Base-by-base conservation (phyloP, 352 stramenopile genomes). In the Halophytophthora batemanensis region DNA sequence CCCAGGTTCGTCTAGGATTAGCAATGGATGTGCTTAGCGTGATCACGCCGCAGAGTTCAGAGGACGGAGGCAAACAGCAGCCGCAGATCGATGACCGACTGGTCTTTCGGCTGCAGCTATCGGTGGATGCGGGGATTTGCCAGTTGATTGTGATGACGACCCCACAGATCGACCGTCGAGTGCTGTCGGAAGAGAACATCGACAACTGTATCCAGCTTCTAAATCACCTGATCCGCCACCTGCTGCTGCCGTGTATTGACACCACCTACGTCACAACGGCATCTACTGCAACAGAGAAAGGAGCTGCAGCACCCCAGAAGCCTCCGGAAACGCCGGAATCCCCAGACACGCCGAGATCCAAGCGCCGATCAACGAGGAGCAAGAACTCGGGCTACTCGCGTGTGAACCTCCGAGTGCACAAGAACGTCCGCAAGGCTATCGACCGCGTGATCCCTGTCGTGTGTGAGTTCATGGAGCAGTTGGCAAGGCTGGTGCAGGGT, bases 111-210 rank as follows among this genome's bases (percentile, higher is more conserved):
- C 60, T 69, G 12, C 19, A 61, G 40, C 28, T 52, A 15, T 79
- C 73, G 4, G 54, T 95, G 28, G 82, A 93, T 59, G 63, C 86
- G 11, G 78, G 66, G 0, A 84, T 89, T 39, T 91, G 76, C 33
- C 72, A 87, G 53, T 63, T 95, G 2, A 65, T 87, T 15, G 42
- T 95, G 34, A 88, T 93, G 60, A 75, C 79, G 8, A 80, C 82
- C 11, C 62, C 61, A 4, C 62, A 80, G 8, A 82, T 93, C 50
- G 82, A 95, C 18, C 67, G 82, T 12, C 59, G 82, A 29, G 49
- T 87, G 45, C 59, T 95, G 0, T 90, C 83, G 0, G 86, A 95
- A 54, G 86, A 93, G n/a, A 75, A 22, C 12, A 91, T 95, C 49
- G 77, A 94, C 29, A 84, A 87, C 38, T 95, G 80, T 46, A 71